phyloP scores from a whole-genome alignment of 306 rosid genomes.

The Cajanus cajan region DNA sequence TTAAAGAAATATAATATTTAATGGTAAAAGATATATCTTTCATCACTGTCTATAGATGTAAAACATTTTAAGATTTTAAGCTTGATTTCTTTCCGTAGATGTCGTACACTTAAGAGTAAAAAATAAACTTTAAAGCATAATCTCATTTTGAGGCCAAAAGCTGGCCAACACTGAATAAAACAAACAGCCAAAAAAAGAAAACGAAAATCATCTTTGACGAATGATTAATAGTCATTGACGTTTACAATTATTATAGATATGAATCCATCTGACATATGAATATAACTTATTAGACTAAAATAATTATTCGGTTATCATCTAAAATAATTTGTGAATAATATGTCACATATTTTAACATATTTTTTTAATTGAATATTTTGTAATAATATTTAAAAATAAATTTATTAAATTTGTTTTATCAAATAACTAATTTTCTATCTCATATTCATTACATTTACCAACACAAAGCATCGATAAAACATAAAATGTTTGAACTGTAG shows the following conservation, averaged over 20 bases:
- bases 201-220: background rate
- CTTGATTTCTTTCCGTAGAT: constrained; percentile 39
- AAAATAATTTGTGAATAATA: background rate
- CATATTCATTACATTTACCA: background rate
- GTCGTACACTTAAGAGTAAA: constrained; percentile 35
- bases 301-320: background rate
- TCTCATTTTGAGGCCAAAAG: background rate
- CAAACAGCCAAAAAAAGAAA: background rate
- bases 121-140: background rate
- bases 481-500: too few species aligned
- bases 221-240: background rate
- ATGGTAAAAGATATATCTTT: background rate
- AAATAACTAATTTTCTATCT: background rate
- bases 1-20: background rate
- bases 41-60: background rate
- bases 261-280: background rate
- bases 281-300: background rate
- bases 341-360: background rate
- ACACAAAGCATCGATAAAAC: too few species aligned
- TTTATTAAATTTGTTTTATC: background rate
- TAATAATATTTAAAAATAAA: too few species aligned
- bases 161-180: constrained; percentile 18
- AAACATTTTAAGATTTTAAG: constrained; percentile 13
- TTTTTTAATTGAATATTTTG: too few species aligned
- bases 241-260: background rate